Percentiles rank a stretch among this genome's conserved stretches.
These are phyloP conservation scores for Pseudogymnoascus verrucosus DNA, from an alignment of 2,329 filamentous ascomycete species.

Conservation along the genomic window DNA sequence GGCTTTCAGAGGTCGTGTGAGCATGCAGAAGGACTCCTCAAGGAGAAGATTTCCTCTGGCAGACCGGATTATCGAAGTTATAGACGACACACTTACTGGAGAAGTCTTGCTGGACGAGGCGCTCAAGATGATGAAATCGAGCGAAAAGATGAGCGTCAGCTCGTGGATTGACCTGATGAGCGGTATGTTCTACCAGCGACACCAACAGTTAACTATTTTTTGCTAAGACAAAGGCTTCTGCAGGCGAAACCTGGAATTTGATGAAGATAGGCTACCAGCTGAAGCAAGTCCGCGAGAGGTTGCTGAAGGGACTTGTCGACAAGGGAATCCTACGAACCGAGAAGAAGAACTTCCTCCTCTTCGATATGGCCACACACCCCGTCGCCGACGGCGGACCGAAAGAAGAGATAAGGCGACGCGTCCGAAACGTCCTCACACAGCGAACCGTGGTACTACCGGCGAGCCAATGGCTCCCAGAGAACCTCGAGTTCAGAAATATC, in stretches of 20 bases:
- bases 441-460: constrained; percentile 83
- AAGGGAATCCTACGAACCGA: constrained; percentile 98
- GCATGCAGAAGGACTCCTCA: constrained; percentile 95
- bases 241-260: constrained; percentile 98
- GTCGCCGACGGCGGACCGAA: constrained; percentile 95
- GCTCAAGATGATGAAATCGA: constrained; percentile 99
- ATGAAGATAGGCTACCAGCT: constrained; percentile 99
- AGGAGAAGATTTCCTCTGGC: constrained; percentile 86
- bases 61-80: constrained; percentile 90
- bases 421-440: constrained; percentile 86
- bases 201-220: constrained; percentile 13
- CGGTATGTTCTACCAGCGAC: constrained; percentile 46
- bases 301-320: constrained; percentile 95
- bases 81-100: constrained; percentile 92
- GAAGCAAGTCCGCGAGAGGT: constrained; percentile 95
- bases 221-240: constrained; percentile 1
- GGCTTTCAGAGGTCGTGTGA: constrained; percentile 89
- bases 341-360: constrained; percentile 98
- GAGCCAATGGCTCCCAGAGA: constrained; percentile 86
- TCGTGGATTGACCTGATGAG: constrained; percentile 99
- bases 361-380: constrained; percentile 99
- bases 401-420: constrained; percentile 89
- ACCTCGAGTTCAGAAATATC: constrained; percentile 86
- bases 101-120: constrained; percentile 97
- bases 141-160: constrained; percentile 99